Conservation (phyloP, 2,329 filamentous ascomycete species). For the Clarireedia homoeocarpa region DNA sequence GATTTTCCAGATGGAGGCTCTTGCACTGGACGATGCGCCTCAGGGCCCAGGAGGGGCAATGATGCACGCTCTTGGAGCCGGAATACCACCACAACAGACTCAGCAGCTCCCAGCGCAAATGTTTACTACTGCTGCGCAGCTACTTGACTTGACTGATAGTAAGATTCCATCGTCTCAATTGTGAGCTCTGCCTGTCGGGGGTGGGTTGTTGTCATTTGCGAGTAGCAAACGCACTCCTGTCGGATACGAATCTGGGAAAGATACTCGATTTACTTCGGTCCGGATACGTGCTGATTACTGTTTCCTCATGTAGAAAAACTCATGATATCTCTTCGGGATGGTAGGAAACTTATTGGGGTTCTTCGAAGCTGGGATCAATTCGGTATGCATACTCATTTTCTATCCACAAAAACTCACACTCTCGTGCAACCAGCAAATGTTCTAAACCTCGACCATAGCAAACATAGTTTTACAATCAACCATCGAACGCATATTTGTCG, state of each 20-base stretch:
- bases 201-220: background rate
- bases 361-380: conserved; percentile 97
- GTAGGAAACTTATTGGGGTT: conserved; percentile 87
- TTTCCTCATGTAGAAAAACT: conserved; percentile 69
- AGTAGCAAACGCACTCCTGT: background rate
- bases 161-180: conserved; percentile 34
- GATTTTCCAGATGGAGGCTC: conserved; percentile 43
- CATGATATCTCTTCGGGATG: conserved; percentile 83
- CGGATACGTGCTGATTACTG: background rate
- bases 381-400: conserved; percentile 48
- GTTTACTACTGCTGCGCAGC: conserved; percentile 95
- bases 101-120: conserved; percentile 83
- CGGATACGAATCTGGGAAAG: background rate
- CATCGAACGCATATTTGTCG: conserved; percentile 70
- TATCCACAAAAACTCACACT: background rate
- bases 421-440: conserved; percentile 4
- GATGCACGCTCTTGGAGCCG: conserved; percentile 15
- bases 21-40: conserved; percentile 42
- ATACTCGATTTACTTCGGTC: background rate
- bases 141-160: conserved; percentile 97
- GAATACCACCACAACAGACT: conserved; percentile 26
- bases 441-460: conserved; percentile 42
- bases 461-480: conserved; percentile 94
- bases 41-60: conserved; percentile 21
- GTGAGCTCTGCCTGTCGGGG: background rate